Evolutionary conservation across 495 filamentous ascomycete genomes (phyloP), one percentile per base, ranked within the genome.

Genomic region (Hyaloscypha variabilis): DNA sequence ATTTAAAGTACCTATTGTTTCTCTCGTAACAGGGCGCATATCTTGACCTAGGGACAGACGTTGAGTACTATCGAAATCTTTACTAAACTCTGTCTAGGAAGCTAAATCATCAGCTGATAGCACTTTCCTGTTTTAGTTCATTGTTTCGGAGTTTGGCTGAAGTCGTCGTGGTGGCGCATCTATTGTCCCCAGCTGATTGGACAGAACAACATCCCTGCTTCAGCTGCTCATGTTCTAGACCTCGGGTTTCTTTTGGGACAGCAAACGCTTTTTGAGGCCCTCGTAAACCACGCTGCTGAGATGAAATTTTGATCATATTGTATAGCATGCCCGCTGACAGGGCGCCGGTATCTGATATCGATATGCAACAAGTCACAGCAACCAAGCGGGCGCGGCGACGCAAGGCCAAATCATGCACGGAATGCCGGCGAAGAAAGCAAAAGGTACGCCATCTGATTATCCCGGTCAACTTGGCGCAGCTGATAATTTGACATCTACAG

Each of bases 351-450:
- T 17, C 10, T 17, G 39, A 19, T 17, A 0, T 54, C 51, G 51
- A 3, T 29, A 54, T 54, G 51, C 51, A 54, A 23, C 51, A 54
- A 29, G 19, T 17, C 39, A 8, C 39, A 17, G 39, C 17, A 17
- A 6, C n/a, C 19, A 58, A 58, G 29, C 25, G 26, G 25, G 34
- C 54, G 0, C 10, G 54, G 29, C 54, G 54, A 58, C 25, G 54
- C 8, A 28, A 24, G 28, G 26, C 54, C 14, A 58, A 58, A 28
- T 58, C 54, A 17, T 58, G 54, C 28, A 30, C 54, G 6, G 54
- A 58, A 31, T 58, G 54, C 21, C 6, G 54, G 54, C 23, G 54
- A 19, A 29, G 54, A 34, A 58, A 58, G 29, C 54, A 58, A 28
- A 58, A 58, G 54, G 54, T 58, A 34, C n/a, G n/a, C n/a, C n/a